Evolutionary conservation across 257 asterid genomes (phyloP).

Genomic region (Solanum dulcamara): DNA sequence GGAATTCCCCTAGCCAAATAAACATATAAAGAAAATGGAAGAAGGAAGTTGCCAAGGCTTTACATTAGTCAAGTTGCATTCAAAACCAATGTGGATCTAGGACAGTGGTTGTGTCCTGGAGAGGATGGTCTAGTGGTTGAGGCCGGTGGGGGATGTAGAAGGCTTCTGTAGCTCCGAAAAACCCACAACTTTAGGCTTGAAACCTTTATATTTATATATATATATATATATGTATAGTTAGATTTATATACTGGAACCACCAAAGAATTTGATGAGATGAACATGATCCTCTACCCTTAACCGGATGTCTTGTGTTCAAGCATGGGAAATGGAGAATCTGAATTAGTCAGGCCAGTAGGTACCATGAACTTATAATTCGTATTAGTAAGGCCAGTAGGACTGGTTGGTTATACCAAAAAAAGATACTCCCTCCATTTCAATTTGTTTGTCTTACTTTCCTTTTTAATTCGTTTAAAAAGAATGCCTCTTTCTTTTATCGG

Average conservation of each 20-base stretch:
- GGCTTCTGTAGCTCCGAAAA: not conserved
- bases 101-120: not conserved
- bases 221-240: not conserved
- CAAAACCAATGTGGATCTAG: not conserved
- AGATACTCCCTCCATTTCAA: not conserved
- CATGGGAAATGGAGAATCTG: not conserved
- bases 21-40: not conserved
- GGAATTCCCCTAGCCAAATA: not conserved
- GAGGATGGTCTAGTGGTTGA: not conserved
- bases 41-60: not conserved
- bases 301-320: not conserved
- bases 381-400: not conserved
- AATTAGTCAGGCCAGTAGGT: not conserved
- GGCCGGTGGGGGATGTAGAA: not conserved
- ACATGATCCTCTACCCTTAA: not conserved
- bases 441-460: not conserved
- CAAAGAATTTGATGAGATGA: not conserved
- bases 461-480: not conserved
- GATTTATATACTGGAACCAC: not conserved
- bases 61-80: not conserved
- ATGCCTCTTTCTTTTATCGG: not conserved
- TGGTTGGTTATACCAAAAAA: not conserved
- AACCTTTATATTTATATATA: not conserved
- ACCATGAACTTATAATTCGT: not conserved
- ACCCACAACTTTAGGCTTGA: not conserved